These are phyloP conservation scores for Neurospora sp. DNA, from an alignment of 495 filamentous ascomycete genomes.

Conservation along the genomic window DNA sequence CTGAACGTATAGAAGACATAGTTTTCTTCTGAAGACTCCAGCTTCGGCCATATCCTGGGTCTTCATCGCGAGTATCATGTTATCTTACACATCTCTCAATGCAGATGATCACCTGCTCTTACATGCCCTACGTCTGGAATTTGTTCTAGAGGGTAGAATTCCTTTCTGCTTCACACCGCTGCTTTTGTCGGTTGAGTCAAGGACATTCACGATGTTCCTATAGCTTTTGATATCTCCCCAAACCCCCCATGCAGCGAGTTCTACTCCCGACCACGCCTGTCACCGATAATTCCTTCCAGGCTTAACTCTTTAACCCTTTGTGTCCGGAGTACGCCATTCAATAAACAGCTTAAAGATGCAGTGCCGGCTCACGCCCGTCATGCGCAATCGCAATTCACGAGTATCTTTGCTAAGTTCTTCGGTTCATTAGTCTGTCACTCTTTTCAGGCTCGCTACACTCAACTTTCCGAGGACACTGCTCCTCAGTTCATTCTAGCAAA, in stretches of 20 bases:
- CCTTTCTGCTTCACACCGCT: neutral
- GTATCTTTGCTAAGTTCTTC: neutral
- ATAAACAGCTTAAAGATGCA: neutral
- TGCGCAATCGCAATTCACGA: neutral
- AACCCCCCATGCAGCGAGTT: neutral
- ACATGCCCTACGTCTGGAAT: neutral
- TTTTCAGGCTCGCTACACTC: neutral
- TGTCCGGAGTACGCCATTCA: neutral
- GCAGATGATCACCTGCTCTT: neutral
- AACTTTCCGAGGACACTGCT: neutral
- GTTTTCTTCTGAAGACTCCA: neutral
- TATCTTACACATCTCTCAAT: neutral
- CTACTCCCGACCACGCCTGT: too few species aligned
- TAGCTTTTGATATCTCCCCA: neutral
- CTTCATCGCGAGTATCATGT: neutral
- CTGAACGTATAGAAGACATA: neutral
- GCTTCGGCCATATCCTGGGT: neutral
- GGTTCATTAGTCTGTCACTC: neutral
- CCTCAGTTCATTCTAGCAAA: neutral
- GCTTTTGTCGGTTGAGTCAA: neutral
- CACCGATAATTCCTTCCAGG: too few species aligned
- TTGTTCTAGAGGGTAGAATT: neutral
- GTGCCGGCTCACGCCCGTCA: too few species aligned
- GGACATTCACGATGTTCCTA: neutral
- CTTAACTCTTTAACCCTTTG: too few species aligned